These are phyloP conservation scores for Nymphaea colorata DNA, from an alignment of 164 flowering plant genomes.

Conservation along the genomic window DNA sequence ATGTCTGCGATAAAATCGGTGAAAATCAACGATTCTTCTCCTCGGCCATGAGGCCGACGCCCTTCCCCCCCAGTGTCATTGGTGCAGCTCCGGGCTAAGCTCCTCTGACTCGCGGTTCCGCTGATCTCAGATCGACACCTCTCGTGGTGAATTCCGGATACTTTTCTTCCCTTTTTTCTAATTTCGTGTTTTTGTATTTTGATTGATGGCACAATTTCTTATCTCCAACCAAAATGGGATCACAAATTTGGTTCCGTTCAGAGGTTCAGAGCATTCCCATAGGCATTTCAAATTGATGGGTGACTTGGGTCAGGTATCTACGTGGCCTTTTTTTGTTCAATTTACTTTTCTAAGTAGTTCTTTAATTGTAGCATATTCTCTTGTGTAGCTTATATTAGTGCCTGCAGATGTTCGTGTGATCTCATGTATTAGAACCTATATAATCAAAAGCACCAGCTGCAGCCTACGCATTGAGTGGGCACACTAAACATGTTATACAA, in stretches of 20 bases:
- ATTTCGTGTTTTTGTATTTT: not conserved
- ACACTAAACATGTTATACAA: too few relatives aligned
- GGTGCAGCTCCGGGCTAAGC: not conserved
- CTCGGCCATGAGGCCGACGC: not conserved
- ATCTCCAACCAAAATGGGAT: slow-evolving; percentile 83
- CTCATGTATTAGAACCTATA: too few relatives aligned
- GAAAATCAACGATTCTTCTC: not conserved
- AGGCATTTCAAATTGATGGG: slow-evolving; percentile 99
- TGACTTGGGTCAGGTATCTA: slow-evolving; percentile 88
- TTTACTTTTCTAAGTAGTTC: not conserved
- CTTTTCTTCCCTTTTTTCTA: not conserved
- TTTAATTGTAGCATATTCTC: too few relatives aligned
- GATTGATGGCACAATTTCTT: not conserved
- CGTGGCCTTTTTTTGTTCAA: not conserved
- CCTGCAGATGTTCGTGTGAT: too few relatives aligned
- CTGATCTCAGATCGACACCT: not conserved
- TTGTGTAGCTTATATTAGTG: too few relatives aligned
- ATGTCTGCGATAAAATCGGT: not conserved
- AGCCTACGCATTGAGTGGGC: too few relatives aligned
- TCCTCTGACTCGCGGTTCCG: not conserved
- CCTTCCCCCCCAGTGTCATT: not conserved
- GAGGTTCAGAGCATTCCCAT: slow-evolving; percentile 87
- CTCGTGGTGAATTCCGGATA: too few relatives aligned
- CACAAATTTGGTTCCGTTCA: slow-evolving; percentile 95
- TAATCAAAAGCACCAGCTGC: too few relatives aligned